Percentiles rank a stretch among this genome's conserved stretches.
Evolutionary conservation across 108 stramenopile species (phyloP).

Genomic region (Pseudonitzschia pungens): DNA sequence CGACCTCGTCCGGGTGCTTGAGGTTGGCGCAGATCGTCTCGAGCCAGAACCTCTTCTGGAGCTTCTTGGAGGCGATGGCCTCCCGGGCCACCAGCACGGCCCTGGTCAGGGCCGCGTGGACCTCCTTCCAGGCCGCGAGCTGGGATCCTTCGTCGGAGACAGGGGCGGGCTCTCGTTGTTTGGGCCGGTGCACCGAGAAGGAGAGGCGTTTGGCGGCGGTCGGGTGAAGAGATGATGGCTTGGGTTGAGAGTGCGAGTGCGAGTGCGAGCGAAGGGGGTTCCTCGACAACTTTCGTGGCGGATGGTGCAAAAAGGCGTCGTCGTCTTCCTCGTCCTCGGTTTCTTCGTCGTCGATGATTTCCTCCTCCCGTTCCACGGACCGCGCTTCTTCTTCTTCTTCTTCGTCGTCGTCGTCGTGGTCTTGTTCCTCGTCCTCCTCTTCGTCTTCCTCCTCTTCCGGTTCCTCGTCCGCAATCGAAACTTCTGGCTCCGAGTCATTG

Average conservation of each 20-base stretch:
- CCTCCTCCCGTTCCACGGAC: not conserved
- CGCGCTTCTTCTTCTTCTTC: slow-evolving; percentile 2
- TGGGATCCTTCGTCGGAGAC: slow-evolving; percentile 10
- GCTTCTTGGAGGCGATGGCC: slow-evolving; percentile 58
- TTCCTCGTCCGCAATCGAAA: not conserved
- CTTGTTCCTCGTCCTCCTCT: slow-evolving; percentile 4
- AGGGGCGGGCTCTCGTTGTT: not conserved
- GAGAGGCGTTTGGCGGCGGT: not conserved
- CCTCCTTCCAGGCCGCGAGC: slow-evolving; percentile 63
- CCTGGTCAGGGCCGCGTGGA: slow-evolving; percentile 48
- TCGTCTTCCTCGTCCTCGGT: slow-evolving; percentile 10
- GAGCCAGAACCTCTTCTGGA: slow-evolving; percentile 62
- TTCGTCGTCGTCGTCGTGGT: not conserved
- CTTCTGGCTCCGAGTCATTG: no score
- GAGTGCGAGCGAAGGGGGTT: no score
- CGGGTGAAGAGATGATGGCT: not conserved
- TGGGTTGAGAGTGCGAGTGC: not conserved
- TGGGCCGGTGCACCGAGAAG: not conserved
- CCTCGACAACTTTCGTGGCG: no score
- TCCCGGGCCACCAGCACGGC: slow-evolving; percentile 59
- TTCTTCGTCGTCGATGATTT: not conserved
- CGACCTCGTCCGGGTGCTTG: slow-evolving; percentile 15
- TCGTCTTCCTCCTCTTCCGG: not conserved
- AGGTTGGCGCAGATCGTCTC: slow-evolving; percentile 63
- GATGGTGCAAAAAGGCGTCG: not conserved